phyloP scores from a whole-genome alignment of 805 yeast genomes.

The Millerozyma miso region DNA sequence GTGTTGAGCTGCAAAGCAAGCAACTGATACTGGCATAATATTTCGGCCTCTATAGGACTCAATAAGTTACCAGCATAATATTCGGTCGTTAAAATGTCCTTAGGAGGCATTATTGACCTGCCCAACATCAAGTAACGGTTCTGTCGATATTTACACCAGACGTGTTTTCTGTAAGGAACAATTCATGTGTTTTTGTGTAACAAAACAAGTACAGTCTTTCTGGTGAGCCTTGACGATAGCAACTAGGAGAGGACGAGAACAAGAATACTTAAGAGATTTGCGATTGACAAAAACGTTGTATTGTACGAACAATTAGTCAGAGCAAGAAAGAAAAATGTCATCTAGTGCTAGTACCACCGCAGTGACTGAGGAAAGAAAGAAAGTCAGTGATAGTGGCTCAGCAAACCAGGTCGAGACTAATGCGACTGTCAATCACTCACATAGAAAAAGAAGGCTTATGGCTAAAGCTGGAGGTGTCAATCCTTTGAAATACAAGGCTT shows the following conservation, averaged over 20 bases:
- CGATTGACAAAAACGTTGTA: background rate
- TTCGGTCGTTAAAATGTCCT: constrained; percentile 16
- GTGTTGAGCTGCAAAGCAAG: constrained; percentile 29
- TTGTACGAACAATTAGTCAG: background rate
- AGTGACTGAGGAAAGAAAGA: background rate
- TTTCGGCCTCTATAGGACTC: constrained; percentile 28
- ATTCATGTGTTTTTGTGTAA: background rate
- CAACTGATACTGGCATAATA: constrained; percentile 34
- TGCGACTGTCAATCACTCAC: constrained; percentile 10
- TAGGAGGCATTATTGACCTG: constrained; percentile 7
- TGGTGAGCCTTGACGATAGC: background rate
- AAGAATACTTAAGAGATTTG: background rate
- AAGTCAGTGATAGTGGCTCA: background rate
- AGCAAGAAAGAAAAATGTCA: background rate
- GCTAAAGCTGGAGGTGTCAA: constrained; percentile 23
- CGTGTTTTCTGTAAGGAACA: background rate
- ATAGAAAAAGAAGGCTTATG: constrained; percentile 25
- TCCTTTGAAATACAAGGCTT: constrained; percentile 43
- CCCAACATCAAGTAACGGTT: background rate
- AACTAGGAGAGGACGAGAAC: background rate
- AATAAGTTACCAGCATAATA: constrained; percentile 14
- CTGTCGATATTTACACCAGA: background rate
- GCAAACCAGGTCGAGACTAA: constrained; percentile 7
- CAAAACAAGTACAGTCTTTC: background rate
- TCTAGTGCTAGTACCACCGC: background rate